Evolutionary conservation across 1,139 yeast genomes (phyloP).

Genomic region (Arxiozyma slooffiae): DNA sequence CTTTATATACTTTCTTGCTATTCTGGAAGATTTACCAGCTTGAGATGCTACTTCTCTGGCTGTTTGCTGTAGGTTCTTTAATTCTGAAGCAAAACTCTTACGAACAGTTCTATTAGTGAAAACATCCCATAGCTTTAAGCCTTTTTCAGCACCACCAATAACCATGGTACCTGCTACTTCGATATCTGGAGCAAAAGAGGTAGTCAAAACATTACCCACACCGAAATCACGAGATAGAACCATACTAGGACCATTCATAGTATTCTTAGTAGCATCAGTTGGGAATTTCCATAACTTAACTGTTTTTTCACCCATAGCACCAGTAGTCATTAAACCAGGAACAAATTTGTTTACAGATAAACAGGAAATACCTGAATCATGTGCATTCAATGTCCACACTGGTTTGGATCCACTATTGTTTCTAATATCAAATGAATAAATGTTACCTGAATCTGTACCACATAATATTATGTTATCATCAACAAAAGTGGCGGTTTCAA

Average conservation of each 20-base stretch:
- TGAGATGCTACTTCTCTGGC: constrained; percentile 51
- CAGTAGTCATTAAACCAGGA: constrained; percentile 71
- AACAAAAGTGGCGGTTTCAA: constrained; percentile 73
- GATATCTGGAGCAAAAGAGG: constrained; percentile 76
- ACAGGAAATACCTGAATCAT: constrained; percentile 85
- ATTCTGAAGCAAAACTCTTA: constrained; percentile 50
- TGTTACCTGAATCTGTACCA: constrained; percentile 87
- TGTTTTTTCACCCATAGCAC: constrained; percentile 83
- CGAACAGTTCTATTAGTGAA: constrained; percentile 76
- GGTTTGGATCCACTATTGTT: constrained; percentile 47
- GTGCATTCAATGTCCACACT: constrained; percentile 94
- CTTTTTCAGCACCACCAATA: constrained; percentile 81
- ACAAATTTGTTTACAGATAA: constrained; percentile 59
- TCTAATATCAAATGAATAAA: constrained; percentile 83
- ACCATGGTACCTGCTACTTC: constrained; percentile 79
- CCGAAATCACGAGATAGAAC: constrained; percentile 86
- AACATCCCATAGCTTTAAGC: constrained; percentile 86
- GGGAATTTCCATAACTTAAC: constrained; percentile 83
- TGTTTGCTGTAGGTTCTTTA: constrained; percentile 41
- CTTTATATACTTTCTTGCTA: constrained; percentile 55
- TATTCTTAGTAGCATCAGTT: constrained; percentile 27
- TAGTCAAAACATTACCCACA: constrained; percentile 82
- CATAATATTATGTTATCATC: constrained; percentile 64
- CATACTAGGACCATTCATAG: constrained; percentile 64
- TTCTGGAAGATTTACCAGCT: constrained; percentile 56